Conservation (phyloP, 495 filamentous ascomycete species). For the Schizothecium vesticola region DNA sequence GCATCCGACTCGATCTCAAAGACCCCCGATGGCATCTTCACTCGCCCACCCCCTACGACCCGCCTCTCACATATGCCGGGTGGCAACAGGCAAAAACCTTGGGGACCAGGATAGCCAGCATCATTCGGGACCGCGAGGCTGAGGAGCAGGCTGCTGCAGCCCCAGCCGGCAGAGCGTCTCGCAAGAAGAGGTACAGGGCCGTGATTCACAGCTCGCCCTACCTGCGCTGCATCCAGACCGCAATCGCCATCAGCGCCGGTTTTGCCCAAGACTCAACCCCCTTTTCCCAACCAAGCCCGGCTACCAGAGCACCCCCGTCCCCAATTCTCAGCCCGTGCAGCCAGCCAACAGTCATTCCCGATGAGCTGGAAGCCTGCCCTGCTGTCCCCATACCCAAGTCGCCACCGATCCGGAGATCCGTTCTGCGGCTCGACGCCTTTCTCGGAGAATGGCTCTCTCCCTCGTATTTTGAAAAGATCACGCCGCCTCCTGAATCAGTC, state of each 20-base stretch:
- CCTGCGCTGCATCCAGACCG: slow-evolving; percentile 87
- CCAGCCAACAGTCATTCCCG: slow-evolving; percentile 14
- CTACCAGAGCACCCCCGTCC: slow-evolving; percentile 11
- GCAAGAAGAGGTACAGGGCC: slow-evolving; percentile 60
- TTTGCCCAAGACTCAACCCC: slow-evolving; percentile 60
- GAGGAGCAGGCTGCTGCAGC: slow-evolving; percentile 30
- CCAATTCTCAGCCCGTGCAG: slow-evolving; percentile 9
- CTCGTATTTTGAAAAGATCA: slow-evolving; percentile 88
- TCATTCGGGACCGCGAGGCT: slow-evolving; percentile 52
- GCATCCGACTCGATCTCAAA: slow-evolving; percentile 84
- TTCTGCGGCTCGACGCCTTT: slow-evolving; percentile 81
- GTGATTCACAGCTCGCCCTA: slow-evolving; percentile 91
- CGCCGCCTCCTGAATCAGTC: slow-evolving; percentile 75
- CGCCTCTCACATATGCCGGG: slow-evolving; percentile 89
- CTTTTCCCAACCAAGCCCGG: slow-evolving; percentile 24
- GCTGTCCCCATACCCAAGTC: background rate
- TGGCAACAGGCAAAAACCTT: slow-evolving; percentile 81
- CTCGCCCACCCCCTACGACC: slow-evolving; percentile 93
- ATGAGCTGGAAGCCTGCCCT: background rate
- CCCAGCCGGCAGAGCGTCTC: background rate
- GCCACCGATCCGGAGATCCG: slow-evolving; percentile 41
- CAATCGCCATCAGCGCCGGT: slow-evolving; percentile 82
- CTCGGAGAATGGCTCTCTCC: slow-evolving; percentile 93
- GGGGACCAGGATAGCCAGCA: slow-evolving; percentile 70
- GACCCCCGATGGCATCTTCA: slow-evolving; percentile 93